Base-by-base conservation (phyloP, 345 rosid genomes). In the Kernera saxatilis region DNA sequence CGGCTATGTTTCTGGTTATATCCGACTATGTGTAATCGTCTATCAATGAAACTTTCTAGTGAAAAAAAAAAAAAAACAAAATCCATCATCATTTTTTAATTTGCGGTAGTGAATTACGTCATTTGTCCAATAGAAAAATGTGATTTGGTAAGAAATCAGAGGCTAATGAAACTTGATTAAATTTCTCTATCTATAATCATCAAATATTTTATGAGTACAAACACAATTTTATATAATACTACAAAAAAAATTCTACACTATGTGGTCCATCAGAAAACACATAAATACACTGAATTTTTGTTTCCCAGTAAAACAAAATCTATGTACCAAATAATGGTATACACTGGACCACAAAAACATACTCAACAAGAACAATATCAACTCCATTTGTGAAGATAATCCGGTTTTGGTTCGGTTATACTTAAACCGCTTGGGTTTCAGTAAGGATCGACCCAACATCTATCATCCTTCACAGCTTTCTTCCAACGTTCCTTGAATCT, bases 361-460 rank as follows among this genome's bases (percentile, higher is more conserved):
- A 40, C 51, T 18, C 30, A 73, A 55, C 35, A 56, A 64, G 7
- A 53, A 23, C 63, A 17, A 40, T 52, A 8, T 43, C 64, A 53
- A 72, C 48, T 10, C 62, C 22, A n/a, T 19, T 3, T 13, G 6
- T 36, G 53, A 63, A 53, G 17, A 45, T 23, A 67, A n/a, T 29
- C 54, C 35, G 46, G 55, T 73, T 25, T 25, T 48, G n/a, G 22
- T 66, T 46, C 26, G 45, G 72, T 66, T 73, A n/a, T 46, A 48
- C 6, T 14, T 58, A 57, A 17, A 67, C 62, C 61, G 3, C 17
- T 39, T 41, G 0, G 19, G 26, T 45, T 39, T 72, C 43, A 76
- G 78, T 74, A 86, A 6, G 96, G 98, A 80, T 93, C 98, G 1
- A 85, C 74, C 98, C 98, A 93, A 67, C 98, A 93, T 66, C 12